Evolutionary conservation across 2,329 filamentous ascomycete species (phyloP), one percentile per base, ranked within the genome.

Genomic region (Fusarium annulatum): DNA sequence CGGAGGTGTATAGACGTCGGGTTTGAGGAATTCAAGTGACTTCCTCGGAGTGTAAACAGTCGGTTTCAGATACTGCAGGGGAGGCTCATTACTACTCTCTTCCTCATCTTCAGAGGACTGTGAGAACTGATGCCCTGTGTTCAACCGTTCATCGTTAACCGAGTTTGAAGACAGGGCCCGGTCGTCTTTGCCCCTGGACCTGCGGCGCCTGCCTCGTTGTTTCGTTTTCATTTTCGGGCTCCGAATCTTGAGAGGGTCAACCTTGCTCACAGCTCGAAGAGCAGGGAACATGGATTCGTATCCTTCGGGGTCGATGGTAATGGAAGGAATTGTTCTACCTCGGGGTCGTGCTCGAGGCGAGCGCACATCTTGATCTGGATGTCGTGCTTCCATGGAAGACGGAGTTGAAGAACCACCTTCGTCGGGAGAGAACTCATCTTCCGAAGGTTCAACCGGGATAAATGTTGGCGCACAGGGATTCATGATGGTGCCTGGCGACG

Each of bases 391-490:
- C 39, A 19, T 26, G 12, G 71, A 62, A 12, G 48, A 57, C 21
- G 34, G 57, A 8, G 53, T 38, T 19, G 38, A 45, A n/a, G 26
- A 45, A 38, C 26, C n/a, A 23, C 71, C 51, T 33, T 62, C 49
- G 14, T 33, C 59, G 42, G 53, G 48, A 41, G 57, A 57, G 26
- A 28, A 52, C 10, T 45, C 56, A 23, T 72, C 55, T 18, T 67
- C 60, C 26, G 56, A n/a, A 52, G 52, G 36, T 21, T 49, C 41
- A 49, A 46, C 71, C 21, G 79, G 79, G 23, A 73, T 67, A 53
- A 80, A 80, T 23, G 73, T 67, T n/a, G 69, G 65, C 12, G 79
- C 79, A 23, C 69, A 72, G 7, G 79, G 79, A 67, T 81, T 81
- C 79, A 81, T 81, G 42, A 39, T 63, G 33, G 36, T 36, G 39